Evolutionary conservation across 2,329 filamentous ascomycete species (phyloP), one percentile per base, ranked within the genome.

Genomic region (Aspergillus niger): DNA sequence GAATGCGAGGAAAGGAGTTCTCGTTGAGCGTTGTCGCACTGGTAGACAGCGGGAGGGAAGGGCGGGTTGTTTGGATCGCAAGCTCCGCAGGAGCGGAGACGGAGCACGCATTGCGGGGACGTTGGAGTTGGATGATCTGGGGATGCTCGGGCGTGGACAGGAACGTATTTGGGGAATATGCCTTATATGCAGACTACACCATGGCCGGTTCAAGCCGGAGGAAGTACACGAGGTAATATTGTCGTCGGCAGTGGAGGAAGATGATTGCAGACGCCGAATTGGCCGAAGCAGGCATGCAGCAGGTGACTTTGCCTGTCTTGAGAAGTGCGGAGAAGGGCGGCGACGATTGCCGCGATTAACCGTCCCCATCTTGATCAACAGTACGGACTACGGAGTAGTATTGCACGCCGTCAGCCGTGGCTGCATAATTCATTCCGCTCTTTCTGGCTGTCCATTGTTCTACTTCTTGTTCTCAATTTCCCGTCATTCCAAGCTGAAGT

Each of bases 31-130:
- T 51, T 28, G 61, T 52, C 55, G 64, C 38, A 60, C 43, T 11
- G 59, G 68, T 57, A 68, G 65, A 59, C 63, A 67, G 66, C 64
- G 69, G 57, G 67, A 65, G 43, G 63, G 63, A 38, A 65, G 65
- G 47, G 61, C 53, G 56, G 67, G 65, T 59, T 68, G 57, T 61
- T 50, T 67, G 51, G 68, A 71, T 64, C 73, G 69, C 65, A 77
- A 67, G 67, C 74, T 75, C 66, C 76, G 75, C 55, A 77, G 74
- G 57, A 75, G 70, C 65, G 74, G 70, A 64, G 75, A 76, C 38
- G 75, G 72, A 64, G 70, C 69, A 62, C 69, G 74, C 71, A 76
- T 75, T 74, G 72, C 69, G 70, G 71, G 71, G 70, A 67, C 44
- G 50, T 30, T 22, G 50, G 8, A 30, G 22, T 61, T 54, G 56